Percentiles rank a stretch among this genome's conserved stretches.
These are phyloP conservation scores for Russula emetica DNA, from an alignment of 768 basidiomycete species.

Conservation along the genomic window DNA sequence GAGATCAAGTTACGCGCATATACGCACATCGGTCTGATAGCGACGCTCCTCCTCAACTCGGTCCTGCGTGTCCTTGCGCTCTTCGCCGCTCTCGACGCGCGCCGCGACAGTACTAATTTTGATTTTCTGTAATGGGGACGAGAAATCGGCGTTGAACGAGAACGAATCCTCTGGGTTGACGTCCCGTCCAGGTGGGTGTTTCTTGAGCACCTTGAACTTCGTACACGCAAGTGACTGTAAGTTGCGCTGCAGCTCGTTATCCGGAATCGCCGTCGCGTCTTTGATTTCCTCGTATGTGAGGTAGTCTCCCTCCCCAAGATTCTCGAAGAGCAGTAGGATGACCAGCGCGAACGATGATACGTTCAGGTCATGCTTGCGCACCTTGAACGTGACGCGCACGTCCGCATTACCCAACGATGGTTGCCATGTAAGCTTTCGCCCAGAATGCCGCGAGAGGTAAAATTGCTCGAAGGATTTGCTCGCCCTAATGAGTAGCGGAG, in stretches of 20 bases:
- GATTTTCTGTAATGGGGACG: conserved; percentile 76
- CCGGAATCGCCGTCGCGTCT: conserved; percentile 45
- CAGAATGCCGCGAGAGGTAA: conserved; percentile 85
- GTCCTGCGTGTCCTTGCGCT: conserved; percentile 85
- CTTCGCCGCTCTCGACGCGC: conserved; percentile 80
- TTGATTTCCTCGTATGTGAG: conserved; percentile 70
- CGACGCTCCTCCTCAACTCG: conserved; percentile 89
- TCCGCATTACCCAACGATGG: conserved; percentile 87
- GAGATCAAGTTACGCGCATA: not conserved
- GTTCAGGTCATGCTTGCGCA: conserved; percentile 81
- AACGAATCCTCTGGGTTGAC: conserved; percentile 62
- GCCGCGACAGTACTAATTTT: conserved; percentile 89
- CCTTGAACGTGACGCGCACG: conserved; percentile 76
- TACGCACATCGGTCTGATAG: conserved; percentile 80
- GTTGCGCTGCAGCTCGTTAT: conserved; percentile 80
- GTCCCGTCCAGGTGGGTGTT: no score
- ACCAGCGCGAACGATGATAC: conserved; percentile 86
- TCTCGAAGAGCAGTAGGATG: conserved; percentile 83
- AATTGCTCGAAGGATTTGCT: conserved; percentile 82
- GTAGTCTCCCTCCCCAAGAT: conserved; percentile 58
- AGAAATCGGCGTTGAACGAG: conserved; percentile 82
- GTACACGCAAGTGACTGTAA: conserved; percentile 95
- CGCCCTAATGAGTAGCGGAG: conserved; percentile 56
- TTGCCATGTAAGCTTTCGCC: conserved; percentile 89
- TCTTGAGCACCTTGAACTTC: no score